A percentile compares a stretch with the other conserved stretches of the same genome.
phyloP scores from a whole-genome alignment of 768 basidiomycete species.

The Termitomyces sp. region DNA sequence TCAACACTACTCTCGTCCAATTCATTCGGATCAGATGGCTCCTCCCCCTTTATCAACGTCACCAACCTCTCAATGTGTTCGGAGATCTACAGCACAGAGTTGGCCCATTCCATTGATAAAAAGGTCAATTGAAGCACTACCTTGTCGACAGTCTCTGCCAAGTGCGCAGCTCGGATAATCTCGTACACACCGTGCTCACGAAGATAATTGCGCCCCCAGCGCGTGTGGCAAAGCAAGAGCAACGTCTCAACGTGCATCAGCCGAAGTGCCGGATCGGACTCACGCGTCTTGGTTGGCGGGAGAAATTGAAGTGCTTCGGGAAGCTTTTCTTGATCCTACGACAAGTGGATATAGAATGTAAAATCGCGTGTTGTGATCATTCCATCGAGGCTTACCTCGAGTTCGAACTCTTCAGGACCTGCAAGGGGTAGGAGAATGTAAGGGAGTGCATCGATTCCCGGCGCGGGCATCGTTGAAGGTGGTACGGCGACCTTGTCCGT shows the following conservation, averaged over 20 bases:
- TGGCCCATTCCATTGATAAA: background rate
- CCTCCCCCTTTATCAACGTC: constrained; percentile 75
- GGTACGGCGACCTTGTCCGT: constrained; percentile 47
- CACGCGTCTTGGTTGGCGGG: constrained; percentile 78
- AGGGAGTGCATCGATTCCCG: constrained; percentile 82
- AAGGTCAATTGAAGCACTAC: constrained; percentile 31
- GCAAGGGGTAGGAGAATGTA: constrained; percentile 87
- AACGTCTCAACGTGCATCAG: constrained; percentile 87
- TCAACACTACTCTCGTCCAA: constrained; percentile 24
- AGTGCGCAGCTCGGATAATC: constrained; percentile 74
- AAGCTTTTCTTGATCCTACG: constrained; percentile 82
- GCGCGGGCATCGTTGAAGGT: constrained; percentile 51
- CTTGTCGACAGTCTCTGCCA: constrained; percentile 73
- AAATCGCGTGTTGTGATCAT: background rate
- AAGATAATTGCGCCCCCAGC: constrained; percentile 81
- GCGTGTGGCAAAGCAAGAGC: constrained; percentile 82
- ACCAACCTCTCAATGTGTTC: constrained; percentile 89
- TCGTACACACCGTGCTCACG: constrained; percentile 82
- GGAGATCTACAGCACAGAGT: constrained; percentile 49
- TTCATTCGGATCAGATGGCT: constrained; percentile 46
- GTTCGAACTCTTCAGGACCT: constrained; percentile 91
- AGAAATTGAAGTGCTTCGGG: constrained; percentile 85
- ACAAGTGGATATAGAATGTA: background rate
- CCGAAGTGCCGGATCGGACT: constrained; percentile 70
- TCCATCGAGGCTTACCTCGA: constrained; percentile 50